phyloP scores from a whole-genome alignment of 78 protist species.

The Dictyostelium capitatum region DNA sequence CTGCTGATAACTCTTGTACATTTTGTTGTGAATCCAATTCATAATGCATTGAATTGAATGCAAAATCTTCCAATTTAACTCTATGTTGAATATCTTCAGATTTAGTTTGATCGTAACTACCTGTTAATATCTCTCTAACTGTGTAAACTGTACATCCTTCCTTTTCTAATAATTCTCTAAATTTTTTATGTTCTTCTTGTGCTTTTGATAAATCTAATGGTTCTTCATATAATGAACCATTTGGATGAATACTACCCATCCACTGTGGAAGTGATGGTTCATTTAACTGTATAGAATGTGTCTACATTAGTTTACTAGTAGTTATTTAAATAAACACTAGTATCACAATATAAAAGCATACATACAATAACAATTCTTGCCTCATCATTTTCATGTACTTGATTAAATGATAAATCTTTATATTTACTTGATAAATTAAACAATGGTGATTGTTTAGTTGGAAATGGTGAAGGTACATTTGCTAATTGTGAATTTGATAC shows the following conservation, averaged over 20 bases:
- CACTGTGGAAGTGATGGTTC: conserved; percentile 80
- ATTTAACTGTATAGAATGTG: conserved; percentile 12
- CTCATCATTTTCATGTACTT: conserved; percentile 88
- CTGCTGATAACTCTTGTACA: conserved; percentile 46
- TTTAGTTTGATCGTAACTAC: conserved; percentile 23
- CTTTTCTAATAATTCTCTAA: conserved; percentile 55
- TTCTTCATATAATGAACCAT: conserved; percentile 90
- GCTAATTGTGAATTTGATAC: neutral
- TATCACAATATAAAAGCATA: neutral
- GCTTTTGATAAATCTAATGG: conserved; percentile 90
- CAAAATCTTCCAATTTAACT: conserved; percentile 87
- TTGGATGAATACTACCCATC: conserved; percentile 92
- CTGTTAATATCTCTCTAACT: conserved; percentile 72
- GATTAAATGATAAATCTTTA: conserved; percentile 30
- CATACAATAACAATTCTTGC: conserved; percentile 88
- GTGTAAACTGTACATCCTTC: conserved; percentile 75
- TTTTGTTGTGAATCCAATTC: conserved; percentile 54
- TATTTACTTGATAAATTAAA: neutral
- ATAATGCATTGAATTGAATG: conserved; percentile 78
- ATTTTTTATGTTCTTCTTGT: conserved; percentile 77
- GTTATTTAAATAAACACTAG: neutral
- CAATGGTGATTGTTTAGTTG: conserved; percentile 5
- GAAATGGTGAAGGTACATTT: neutral
- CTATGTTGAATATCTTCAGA: conserved; percentile 78
- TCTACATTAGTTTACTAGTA: neutral